A percentile compares a stretch with the other conserved stretches of the same genome.
Conservation (phyloP, 2,329 filamentous ascomycete genomes). For the Aureobasidium pullulans region DNA sequence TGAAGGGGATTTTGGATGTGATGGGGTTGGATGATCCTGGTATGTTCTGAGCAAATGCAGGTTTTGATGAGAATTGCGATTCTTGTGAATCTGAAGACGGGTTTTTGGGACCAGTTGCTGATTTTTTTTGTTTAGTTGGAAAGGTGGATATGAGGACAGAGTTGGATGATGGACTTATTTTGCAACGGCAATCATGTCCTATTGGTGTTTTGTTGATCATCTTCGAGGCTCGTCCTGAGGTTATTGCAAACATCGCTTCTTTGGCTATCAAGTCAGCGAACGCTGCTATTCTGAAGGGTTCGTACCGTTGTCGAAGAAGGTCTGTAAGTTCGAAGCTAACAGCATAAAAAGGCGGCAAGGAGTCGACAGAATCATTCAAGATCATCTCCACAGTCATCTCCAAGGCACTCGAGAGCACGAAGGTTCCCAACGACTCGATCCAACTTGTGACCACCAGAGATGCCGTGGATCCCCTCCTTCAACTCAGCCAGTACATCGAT, state of each 20-base stretch:
- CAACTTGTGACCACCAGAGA: slow-evolving; percentile 93
- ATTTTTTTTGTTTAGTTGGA: slow-evolving; percentile 52
- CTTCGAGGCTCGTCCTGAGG: slow-evolving; percentile 94
- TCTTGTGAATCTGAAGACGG: not conserved
- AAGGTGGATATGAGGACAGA: slow-evolving; percentile 74
- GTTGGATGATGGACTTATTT: slow-evolving; percentile 74
- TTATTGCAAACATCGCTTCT: slow-evolving; percentile 96
- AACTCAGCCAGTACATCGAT: slow-evolving; percentile 80
- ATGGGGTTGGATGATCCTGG: slow-evolving; percentile 75
- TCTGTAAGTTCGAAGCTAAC: not conserved
- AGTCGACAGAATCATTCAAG: slow-evolving; percentile 90
- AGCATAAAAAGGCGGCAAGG: slow-evolving; percentile 66
- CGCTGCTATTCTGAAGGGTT: slow-evolving; percentile 87
- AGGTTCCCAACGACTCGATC: slow-evolving; percentile 77
- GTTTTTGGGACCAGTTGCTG: not conserved
- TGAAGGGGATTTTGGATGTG: slow-evolving; percentile 89
- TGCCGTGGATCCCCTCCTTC: slow-evolving; percentile 79
- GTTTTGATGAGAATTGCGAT: not conserved
- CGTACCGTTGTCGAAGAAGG: not conserved
- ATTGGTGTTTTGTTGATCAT: slow-evolving; percentile 98
- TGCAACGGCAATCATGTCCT: slow-evolving; percentile 85
- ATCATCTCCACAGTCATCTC: slow-evolving; percentile 84
- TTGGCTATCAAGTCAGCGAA: slow-evolving; percentile 96
- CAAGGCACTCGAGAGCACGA: slow-evolving; percentile 60
- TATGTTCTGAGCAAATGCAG: slow-evolving; percentile 34